Evolutionary conservation across 75 land plant genomes (phyloP).

Genomic region (Adiantum capillusveneris): DNA sequence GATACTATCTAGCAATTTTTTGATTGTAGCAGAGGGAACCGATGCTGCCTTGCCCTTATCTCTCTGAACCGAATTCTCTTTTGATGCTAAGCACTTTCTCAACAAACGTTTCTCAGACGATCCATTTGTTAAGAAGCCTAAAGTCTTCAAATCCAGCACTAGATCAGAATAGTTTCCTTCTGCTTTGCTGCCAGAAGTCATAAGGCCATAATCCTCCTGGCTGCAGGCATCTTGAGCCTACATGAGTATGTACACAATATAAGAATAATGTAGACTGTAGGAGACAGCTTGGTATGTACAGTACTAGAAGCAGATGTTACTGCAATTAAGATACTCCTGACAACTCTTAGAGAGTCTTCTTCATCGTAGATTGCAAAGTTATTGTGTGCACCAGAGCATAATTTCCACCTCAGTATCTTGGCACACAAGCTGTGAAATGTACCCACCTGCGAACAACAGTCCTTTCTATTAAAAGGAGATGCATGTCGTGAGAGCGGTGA

Average conservation of each 20-base stretch:
- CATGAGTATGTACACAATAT: too few species aligned
- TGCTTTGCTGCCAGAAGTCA: not conserved
- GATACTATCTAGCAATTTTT: too few species aligned
- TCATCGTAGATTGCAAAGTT: conserved; percentile 18
- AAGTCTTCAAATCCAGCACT: not conserved
- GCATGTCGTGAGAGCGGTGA: too few species aligned
- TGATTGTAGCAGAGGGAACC: too few species aligned
- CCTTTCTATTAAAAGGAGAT: too few species aligned
- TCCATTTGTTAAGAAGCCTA: not conserved
- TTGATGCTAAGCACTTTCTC: not conserved
- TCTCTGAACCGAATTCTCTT: not conserved
- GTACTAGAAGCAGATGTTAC: too few species aligned
- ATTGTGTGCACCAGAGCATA: conserved; percentile 8
- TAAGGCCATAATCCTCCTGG: too few species aligned
- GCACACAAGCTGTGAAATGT: conserved; percentile 26
- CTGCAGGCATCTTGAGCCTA: too few species aligned
- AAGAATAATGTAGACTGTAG: too few species aligned
- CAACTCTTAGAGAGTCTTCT: conserved; percentile 11
- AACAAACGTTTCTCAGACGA: not conserved
- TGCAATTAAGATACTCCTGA: conserved; percentile 11
- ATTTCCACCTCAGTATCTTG: conserved; percentile 13
- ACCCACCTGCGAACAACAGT: conserved; percentile 15
- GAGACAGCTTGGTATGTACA: too few species aligned
- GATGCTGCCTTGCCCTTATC: too few species aligned
- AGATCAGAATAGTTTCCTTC: not conserved